Evolutionary conservation across 805 yeast genomes (phyloP), one percentile per base, ranked within the genome.

Genomic region (Metschnikowia continentalis): DNA sequence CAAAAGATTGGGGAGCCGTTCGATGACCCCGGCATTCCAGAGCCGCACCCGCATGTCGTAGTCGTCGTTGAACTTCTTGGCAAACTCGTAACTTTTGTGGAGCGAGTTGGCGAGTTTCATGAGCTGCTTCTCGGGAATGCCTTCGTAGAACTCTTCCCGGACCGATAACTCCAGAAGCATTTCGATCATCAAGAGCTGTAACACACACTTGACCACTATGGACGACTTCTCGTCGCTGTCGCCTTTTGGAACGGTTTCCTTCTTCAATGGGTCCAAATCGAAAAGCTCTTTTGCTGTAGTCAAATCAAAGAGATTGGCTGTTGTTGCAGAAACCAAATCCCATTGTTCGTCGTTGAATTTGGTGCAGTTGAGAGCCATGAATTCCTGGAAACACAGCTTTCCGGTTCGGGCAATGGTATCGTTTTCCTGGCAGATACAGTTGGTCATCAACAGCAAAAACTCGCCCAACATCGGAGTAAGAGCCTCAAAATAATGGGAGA

Each of bases 371-470:
- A 86, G 86, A n/a, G 84, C 69, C 51, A 94, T 78, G 54, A 94
- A 74, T 56, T 84, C 87, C 58, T 87, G 86, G 52, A 94, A 76
- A 65, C 99, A 91, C 7, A 92, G 82, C 61, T 95, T 80, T 33
- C 99, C 99, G 57, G 92, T 92, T 60, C 96, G 79, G 0, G 97
- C 95, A 60, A 95, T 90, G 0, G 98, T 91, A 62, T 94, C 99
- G 65, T 94, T 92, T 60, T 91, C 97, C 67, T 94, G 99, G 60
- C 96, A 90, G 46, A 94, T 89, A 69, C 99, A 94, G 5, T 92
- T 84, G 1, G 84, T 83, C 50, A 94, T 69, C 47, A 95, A 75
- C 17, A 82, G 82, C 67, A 95, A 75, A 65, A 87, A 90, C 1
- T 89, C 94, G 53, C 83, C 88, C 47, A 92, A 74, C 79, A 88